Conservation (phyloP, 2,329 filamentous ascomycete species). For the Fusarium caatingaense region DNA sequence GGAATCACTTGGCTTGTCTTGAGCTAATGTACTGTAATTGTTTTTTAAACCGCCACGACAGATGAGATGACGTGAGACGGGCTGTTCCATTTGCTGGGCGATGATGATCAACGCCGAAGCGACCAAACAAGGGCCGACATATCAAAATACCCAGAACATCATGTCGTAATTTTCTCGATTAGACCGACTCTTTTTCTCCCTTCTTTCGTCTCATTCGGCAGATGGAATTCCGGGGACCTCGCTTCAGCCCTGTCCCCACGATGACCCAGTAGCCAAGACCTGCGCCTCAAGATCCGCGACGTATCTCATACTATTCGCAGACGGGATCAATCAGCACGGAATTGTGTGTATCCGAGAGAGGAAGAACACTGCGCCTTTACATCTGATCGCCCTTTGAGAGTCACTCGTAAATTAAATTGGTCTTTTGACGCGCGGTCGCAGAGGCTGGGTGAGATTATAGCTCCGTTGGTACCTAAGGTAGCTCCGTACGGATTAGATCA, state of each 20-base stretch:
- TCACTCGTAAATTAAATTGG: background rate
- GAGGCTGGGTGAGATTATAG: slow-evolving; percentile 34
- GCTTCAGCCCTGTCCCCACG: slow-evolving; percentile 25
- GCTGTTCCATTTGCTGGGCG: slow-evolving; percentile 23
- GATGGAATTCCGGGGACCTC: background rate
- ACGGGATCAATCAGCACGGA: slow-evolving; percentile 1
- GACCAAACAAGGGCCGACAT: slow-evolving; percentile 5
- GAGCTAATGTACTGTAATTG: background rate
- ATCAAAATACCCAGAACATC: background rate
- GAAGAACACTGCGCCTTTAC: slow-evolving; percentile 4
- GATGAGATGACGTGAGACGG: slow-evolving; percentile 44
- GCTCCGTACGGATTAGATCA: background rate
- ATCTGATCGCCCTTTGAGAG: background rate
- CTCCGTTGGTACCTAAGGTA: background rate
- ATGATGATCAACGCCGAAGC: slow-evolving; percentile 4
- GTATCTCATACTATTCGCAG: background rate
- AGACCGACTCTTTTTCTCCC: background rate
- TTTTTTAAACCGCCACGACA: slow-evolving; percentile 29
- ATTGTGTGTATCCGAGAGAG: slow-evolving; percentile 15
- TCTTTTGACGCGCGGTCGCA: slow-evolving; percentile 33
- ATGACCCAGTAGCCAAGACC: slow-evolving; percentile 6
- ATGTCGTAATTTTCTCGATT: slow-evolving; percentile 11
- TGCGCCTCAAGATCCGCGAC: slow-evolving; percentile 1
- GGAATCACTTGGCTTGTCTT: slow-evolving; percentile 4
- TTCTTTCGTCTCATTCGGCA: background rate